Conservation (phyloP, 805 yeast species). For the Starmerella sirachaensis region DNA sequence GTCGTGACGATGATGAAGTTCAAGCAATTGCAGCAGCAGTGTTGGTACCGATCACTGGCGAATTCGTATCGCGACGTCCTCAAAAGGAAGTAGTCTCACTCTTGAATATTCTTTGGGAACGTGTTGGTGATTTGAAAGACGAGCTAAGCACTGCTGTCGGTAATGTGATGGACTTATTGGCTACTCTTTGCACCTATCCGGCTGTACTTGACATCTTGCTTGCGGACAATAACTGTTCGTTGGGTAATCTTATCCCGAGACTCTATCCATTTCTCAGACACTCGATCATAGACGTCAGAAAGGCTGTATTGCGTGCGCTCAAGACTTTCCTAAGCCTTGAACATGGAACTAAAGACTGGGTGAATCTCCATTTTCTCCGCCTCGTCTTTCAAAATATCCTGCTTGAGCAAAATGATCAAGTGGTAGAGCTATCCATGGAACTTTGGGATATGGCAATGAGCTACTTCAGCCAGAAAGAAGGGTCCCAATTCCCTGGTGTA, state of each 20-base stretch:
- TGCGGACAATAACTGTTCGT: conserved; percentile 43
- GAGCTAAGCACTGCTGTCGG: conserved; percentile 93
- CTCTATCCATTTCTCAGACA: conserved; percentile 87
- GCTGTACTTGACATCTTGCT: conserved; percentile 66
- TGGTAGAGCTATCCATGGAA: conserved; percentile 47
- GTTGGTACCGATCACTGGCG: conserved; percentile 76
- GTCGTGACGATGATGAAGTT: conserved; percentile 79
- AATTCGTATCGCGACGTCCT: conserved; percentile 58
- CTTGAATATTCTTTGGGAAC: conserved; percentile 74
- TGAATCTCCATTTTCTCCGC: conserved; percentile 59
- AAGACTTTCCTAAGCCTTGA: conserved; percentile 54
- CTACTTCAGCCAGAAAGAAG: not conserved
- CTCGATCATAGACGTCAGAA: conserved; percentile 81
- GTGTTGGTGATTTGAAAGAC: conserved; percentile 71
- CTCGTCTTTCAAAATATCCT: conserved; percentile 75
- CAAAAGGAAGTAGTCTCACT: conserved; percentile 34
- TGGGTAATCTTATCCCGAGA: conserved; percentile 72
- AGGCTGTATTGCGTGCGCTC: conserved; percentile 72
- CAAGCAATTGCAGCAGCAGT: conserved; percentile 96
- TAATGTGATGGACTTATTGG: conserved; percentile 85
- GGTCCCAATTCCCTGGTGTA: not conserved
- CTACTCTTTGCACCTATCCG: conserved; percentile 71
- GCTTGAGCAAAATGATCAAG: conserved; percentile 75
- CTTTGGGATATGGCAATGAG: conserved; percentile 48
- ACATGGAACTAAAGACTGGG: conserved; percentile 48